phyloP scores from a whole-genome alignment of 176 grass and related monocot genomes.

The Oryza meridionalis region DNA sequence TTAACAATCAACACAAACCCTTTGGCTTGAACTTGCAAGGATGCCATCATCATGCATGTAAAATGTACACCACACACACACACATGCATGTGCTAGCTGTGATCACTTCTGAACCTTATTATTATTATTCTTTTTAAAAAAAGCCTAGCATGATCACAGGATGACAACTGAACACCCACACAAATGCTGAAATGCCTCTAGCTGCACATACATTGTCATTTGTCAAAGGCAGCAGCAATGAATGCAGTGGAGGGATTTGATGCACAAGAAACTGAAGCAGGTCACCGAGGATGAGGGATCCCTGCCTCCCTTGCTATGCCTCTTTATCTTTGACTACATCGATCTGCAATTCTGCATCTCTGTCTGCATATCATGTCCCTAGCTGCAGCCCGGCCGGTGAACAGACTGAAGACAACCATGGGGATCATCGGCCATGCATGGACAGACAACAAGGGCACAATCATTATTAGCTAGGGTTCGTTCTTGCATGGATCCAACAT shows the following conservation, averaged over 20 bases:
- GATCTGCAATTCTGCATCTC: conserved; percentile 1
- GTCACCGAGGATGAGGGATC: conserved; percentile 38
- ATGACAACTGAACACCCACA: neutral
- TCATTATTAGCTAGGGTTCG: conserved; percentile 5
- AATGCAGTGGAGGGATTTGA: neutral
- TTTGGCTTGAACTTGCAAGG: neutral
- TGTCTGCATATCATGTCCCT: neutral
- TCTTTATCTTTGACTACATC: neutral
- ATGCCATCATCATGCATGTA: neutral
- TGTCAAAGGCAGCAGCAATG: neutral
- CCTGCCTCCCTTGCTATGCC: conserved; percentile 11
- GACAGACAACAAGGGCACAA: conserved; percentile 32
- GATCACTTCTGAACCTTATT: neutral
- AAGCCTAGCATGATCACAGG: neutral
- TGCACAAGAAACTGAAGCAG: conserved; percentile 38
- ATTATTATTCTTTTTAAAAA: neutral
- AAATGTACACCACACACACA: neutral
- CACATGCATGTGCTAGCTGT: neutral
- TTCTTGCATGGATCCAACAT: conserved; percentile 9
- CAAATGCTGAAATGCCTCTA: neutral
- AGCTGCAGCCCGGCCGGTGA: conserved; percentile 1
- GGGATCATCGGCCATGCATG: neutral
- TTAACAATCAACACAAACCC: neutral
- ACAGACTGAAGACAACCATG: conserved; percentile 3
- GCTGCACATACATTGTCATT: neutral